Conservation (phyloP, 805 yeast genomes). For the Zygosaccharomyces gambellarensis region DNA sequence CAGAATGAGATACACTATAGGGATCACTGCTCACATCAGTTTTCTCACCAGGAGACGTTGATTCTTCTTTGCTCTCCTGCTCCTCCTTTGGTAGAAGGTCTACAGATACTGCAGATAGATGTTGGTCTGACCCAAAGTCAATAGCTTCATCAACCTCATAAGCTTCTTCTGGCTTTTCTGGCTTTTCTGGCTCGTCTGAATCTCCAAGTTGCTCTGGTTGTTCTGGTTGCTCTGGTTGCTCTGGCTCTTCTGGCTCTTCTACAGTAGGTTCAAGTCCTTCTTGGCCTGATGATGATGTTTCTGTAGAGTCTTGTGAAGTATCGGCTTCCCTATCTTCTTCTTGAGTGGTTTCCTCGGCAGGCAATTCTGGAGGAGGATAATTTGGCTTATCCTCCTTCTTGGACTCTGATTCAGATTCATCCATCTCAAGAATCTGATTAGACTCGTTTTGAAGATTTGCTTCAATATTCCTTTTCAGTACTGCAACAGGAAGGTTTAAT, state of each 20-base stretch:
- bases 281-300: neutral
- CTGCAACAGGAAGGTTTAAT: neutral
- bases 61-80: neutral
- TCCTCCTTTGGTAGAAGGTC: neutral
- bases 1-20: neutral
- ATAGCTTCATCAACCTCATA: neutral
- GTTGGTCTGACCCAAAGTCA: neutral
- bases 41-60: neutral
- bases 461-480: neutral
- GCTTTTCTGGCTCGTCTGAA: neutral
- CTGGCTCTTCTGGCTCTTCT: neutral
- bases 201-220: too few relatives aligned
- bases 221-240: too few relatives aligned
- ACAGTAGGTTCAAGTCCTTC: neutral
- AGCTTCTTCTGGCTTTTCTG: too few relatives aligned
- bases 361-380: neutral
- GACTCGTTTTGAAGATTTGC: neutral
- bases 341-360: neutral
- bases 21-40: conserved; percentile 3
- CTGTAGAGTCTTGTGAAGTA: neutral
- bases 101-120: neutral
- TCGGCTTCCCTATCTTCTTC: too few relatives aligned
- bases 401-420: neutral
- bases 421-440: neutral
- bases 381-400: neutral